Evolutionary conservation across 495 filamentous ascomycete genomes (phyloP), one percentile per base, ranked within the genome.

Genomic region (Apodospora peruviana): DNA sequence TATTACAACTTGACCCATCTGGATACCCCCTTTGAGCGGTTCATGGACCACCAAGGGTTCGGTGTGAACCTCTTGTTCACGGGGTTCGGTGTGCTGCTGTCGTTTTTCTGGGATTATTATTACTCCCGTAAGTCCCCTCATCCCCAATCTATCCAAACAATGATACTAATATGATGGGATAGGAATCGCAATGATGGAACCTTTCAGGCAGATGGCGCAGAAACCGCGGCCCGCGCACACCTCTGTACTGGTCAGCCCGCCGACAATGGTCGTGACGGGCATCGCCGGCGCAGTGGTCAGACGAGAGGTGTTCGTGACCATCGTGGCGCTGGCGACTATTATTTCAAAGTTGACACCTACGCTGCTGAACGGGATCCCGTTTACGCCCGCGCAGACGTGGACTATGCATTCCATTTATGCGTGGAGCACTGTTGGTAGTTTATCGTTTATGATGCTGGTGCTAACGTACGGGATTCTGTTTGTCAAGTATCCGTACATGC

Each of bases 311-410:
- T 44, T 38, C 29, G 14, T n/a, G n/a, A n/a, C 47, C 3, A 34
- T 49, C 23, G 47, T 49, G 16, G 47, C 37, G 20, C 21, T 41
- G 5, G 29, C 24, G 21, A 42, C 22, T 23, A 19, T 49, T 24
- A 11, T 49, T 5, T 36, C 48, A 39, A 47, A 47, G 35, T 21
- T 47, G 3, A 39, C 34, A 3, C 45, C 45, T 1, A 34, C 23
- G 2, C 32, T 47, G 19, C 21, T 47, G 34, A 35, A 19, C 35
- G 37, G 25, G 23, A 24, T 51, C 22, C 35, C 43, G 3, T 45
- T 24, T 19, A 75, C 68, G 4, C 39, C 39, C 2, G 7, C 39
- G 39, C 39, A 40, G 22, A 40, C 32, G 2, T 47, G 22, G 4
- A 53, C n/a, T 2, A 48, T 19, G 69, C 48, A 50, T 24, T 9